A percentile compares a stretch with the other conserved stretches of the same genome.
phyloP scores from a whole-genome alignment of 805 yeast species.

The Sungouiella thailandica region DNA sequence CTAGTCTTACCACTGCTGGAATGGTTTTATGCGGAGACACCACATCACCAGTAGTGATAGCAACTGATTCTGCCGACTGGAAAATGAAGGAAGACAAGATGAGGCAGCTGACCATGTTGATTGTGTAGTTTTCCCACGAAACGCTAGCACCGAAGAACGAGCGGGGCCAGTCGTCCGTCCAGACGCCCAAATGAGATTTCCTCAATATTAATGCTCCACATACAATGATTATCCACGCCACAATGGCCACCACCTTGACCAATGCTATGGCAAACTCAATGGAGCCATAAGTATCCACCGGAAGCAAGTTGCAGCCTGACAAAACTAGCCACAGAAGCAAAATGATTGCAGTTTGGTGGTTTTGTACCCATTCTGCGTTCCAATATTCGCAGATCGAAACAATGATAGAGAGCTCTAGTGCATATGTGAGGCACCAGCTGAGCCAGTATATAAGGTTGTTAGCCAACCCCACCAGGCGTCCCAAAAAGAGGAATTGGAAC shows the following conservation, averaged over 20 bases:
- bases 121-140: constrained; percentile 43
- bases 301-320: constrained; percentile 52
- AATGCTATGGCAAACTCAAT: constrained; percentile 71
- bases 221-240: constrained; percentile 71
- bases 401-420: constrained; percentile 66
- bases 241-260: constrained; percentile 60
- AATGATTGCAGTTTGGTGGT: constrained; percentile 69
- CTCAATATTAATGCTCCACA: constrained; percentile 70
- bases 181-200: neutral
- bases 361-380: constrained; percentile 13
- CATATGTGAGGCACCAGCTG: constrained; percentile 73
- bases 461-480: constrained; percentile 70
- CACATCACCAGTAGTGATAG: constrained; percentile 72
- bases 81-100: constrained; percentile 75
- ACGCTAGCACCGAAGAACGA: constrained; percentile 68
- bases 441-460: constrained; percentile 74
- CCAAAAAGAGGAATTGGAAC: constrained; percentile 61
- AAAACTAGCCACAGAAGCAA: constrained; percentile 68
- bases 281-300: constrained; percentile 70
- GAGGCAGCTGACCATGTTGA: constrained; percentile 67
- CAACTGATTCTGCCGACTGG: constrained; percentile 76
- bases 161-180: constrained; percentile 34
- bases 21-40: constrained; percentile 64
- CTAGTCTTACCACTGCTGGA: constrained; percentile 69
- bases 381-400: constrained; percentile 50